A percentile compares a stretch with the other conserved stretches of the same genome.
Evolutionary conservation across 495 filamentous ascomycete genomes (phyloP).

Genomic region (Neurospora sp.): DNA sequence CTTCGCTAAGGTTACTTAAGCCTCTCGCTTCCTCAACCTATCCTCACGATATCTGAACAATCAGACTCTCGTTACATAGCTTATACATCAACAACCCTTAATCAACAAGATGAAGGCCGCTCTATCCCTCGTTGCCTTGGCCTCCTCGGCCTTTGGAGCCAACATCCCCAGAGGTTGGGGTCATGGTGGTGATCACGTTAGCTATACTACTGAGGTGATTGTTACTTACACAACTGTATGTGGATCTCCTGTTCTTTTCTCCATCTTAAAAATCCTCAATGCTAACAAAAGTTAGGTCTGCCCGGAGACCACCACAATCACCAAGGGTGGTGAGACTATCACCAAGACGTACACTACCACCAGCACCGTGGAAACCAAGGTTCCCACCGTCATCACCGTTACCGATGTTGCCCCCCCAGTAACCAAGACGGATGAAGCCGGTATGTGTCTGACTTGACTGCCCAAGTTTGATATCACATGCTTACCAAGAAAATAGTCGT

Average conservation of each 20-base stretch:
- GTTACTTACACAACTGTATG: constrained; percentile 29
- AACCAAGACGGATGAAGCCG: constrained; percentile 10
- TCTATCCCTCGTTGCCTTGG: constrained; percentile 30
- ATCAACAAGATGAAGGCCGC: constrained; percentile 31
- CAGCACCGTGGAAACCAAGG: constrained; percentile 21
- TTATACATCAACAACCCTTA: constrained; percentile 3
- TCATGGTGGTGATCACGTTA: constrained; percentile 20
- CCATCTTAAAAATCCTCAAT: too few relatives aligned
- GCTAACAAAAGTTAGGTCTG: constrained; percentile 12
- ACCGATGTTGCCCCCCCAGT: constrained; percentile 16
- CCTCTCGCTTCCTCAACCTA: constrained; percentile 15
- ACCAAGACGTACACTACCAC: constrained; percentile 39
- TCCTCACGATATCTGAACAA: neutral
- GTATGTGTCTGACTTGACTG: constrained; percentile 1
- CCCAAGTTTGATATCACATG: neutral
- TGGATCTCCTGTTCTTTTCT: neutral
- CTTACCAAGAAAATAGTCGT: constrained; percentile 7
- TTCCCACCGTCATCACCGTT: constrained; percentile 17
- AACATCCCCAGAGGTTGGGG: constrained; percentile 10
- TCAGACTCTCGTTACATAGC: constrained; percentile 16
- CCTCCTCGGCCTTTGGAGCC: constrained; percentile 28
- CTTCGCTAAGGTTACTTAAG: constrained; percentile 39
- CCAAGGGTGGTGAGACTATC: constrained; percentile 25
- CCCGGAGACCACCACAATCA: constrained; percentile 33
- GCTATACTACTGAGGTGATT: constrained; percentile 28